Evolutionary conservation across 768 basidiomycete genomes (phyloP).

Genomic region (Kwoniella sp.): DNA sequence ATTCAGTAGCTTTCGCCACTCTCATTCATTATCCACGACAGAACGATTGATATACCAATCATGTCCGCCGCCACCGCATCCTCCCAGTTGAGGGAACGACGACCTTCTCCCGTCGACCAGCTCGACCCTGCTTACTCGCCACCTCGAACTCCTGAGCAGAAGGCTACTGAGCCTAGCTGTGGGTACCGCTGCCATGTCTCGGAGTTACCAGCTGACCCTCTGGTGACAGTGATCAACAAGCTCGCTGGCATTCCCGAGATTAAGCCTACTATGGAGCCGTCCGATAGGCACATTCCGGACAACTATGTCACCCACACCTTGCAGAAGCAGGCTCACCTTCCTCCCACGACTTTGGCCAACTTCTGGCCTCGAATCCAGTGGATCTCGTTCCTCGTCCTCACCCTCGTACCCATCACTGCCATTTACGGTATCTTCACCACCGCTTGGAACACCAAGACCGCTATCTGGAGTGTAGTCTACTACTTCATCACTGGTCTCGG

Average conservation of each 20-base stretch:
- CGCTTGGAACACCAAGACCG: slow-evolving; percentile 63
- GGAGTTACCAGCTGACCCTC: slow-evolving; percentile 2
- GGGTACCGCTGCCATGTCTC: slow-evolving; percentile 6
- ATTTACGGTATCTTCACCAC: slow-evolving; percentile 68
- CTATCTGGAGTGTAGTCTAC: slow-evolving; percentile 63
- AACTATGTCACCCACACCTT: slow-evolving; percentile 77
- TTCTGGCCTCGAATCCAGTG: slow-evolving; percentile 61
- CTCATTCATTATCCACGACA: not conserved
- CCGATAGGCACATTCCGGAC: slow-evolving; percentile 59
- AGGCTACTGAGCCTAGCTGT: slow-evolving; percentile 21
- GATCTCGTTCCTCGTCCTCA: slow-evolving; percentile 69
- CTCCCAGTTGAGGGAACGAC: slow-evolving; percentile 13
- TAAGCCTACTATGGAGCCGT: slow-evolving; percentile 40
- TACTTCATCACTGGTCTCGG: slow-evolving; percentile 84
- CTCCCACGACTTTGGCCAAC: slow-evolving; percentile 64
- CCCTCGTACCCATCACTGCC: slow-evolving; percentile 67
- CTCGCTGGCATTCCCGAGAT: slow-evolving; percentile 34
- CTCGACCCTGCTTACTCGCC: slow-evolving; percentile 42
- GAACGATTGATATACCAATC: not conserved
- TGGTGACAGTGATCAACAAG: slow-evolving; percentile 21
- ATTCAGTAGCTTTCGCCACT: not conserved
- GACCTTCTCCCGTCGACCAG: slow-evolving; percentile 32
- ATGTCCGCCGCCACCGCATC: slow-evolving; percentile 8
- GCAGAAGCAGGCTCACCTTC: slow-evolving; percentile 63
- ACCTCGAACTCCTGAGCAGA: slow-evolving; percentile 32